Evolutionary conservation across 2,329 filamentous ascomycete species (phyloP).

Genomic region (Trichothecium sympodiale): DNA sequence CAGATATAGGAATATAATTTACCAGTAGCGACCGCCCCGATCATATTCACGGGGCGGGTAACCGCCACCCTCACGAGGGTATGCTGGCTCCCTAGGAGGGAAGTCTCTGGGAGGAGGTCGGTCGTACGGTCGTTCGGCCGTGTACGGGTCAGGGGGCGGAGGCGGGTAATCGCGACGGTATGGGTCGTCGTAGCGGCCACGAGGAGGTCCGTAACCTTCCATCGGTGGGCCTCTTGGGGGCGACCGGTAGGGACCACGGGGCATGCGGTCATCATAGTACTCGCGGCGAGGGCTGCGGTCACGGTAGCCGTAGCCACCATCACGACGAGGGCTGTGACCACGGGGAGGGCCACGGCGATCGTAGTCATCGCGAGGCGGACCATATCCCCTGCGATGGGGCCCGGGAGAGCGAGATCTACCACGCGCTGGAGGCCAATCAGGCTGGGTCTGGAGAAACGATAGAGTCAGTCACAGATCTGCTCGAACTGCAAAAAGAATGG

Average conservation of each 20-base stretch:
- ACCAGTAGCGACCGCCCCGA: slow-evolving; percentile 39
- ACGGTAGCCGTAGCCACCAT: slow-evolving; percentile 65
- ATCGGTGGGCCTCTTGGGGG: slow-evolving; percentile 61
- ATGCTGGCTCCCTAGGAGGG: slow-evolving; percentile 24
- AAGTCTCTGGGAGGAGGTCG: slow-evolving; percentile 39
- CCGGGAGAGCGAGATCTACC: slow-evolving; percentile 71
- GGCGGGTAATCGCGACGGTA: slow-evolving; percentile 62
- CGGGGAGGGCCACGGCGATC: slow-evolving; percentile 67
- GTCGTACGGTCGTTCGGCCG: slow-evolving; percentile 45
- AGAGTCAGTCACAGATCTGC: slow-evolving; percentile 3
- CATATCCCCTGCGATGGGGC: slow-evolving; percentile 33
- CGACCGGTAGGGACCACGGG: slow-evolving; percentile 51
- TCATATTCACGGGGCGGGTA: slow-evolving; percentile 38
- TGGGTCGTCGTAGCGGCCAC: slow-evolving; percentile 64
- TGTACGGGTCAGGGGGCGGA: slow-evolving; percentile 49
- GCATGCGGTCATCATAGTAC: slow-evolving; percentile 77
- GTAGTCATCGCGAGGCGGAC: slow-evolving; percentile 67
- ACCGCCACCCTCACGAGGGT: slow-evolving; percentile 27
- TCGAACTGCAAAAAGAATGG: slow-evolving; percentile 8
- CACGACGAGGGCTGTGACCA: slow-evolving; percentile 73
- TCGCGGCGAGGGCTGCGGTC: slow-evolving; percentile 77
- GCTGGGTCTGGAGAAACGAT: slow-evolving; percentile 50
- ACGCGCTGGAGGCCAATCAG: slow-evolving; percentile 57
- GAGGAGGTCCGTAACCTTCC: slow-evolving; percentile 65
- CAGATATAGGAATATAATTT: slow-evolving; percentile 20